Evolutionary conservation across 2,329 filamentous ascomycete species (phyloP).

Genomic region (Trichoderma sp.): DNA sequence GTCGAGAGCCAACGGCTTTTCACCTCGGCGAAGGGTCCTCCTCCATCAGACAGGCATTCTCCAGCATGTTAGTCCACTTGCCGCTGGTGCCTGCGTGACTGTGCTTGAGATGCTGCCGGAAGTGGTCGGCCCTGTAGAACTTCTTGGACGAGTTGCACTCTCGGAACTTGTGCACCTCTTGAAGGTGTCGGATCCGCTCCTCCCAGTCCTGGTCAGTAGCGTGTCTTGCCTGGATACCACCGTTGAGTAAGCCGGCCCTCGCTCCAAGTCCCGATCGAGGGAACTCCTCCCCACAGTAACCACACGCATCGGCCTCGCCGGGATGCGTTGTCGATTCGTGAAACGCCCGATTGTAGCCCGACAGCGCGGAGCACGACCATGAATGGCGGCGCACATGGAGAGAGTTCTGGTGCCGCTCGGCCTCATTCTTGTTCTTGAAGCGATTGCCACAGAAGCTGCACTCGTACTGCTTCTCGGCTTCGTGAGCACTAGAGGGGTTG

Average conservation of each 20-base stretch:
- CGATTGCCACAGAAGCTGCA: conserved; percentile 90
- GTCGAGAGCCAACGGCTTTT: conserved; percentile 14
- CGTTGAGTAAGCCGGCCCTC: conserved; percentile 32
- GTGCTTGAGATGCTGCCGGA: conserved; percentile 96
- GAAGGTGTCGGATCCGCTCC: conserved; percentile 77
- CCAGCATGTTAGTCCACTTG: conserved; percentile 98
- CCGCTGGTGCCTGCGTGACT: conserved; percentile 94
- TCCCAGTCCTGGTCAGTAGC: conserved; percentile 86
- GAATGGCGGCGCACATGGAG: conserved; percentile 88
- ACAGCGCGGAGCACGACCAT: conserved; percentile 92
- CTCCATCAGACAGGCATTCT: conserved; percentile 93
- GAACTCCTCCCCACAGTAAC: conserved; percentile 95
- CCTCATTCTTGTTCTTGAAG: conserved; percentile 99
- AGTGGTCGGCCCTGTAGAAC: conserved; percentile 96
- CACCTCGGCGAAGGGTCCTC: conserved; percentile 54
- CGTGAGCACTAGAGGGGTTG: conserved; percentile 63
- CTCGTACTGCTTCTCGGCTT: conserved; percentile 94
- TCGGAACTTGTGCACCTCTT: conserved; percentile 89
- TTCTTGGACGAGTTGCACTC: conserved; percentile 99
- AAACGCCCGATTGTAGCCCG: conserved; percentile 75
- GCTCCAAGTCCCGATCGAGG: conserved; percentile 45
- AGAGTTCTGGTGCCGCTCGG: conserved; percentile 92
- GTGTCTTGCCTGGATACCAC: conserved; percentile 39
- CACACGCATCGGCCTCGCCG: conserved; percentile 74
- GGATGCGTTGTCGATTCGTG: conserved; percentile 71